Percentiles rank a stretch among this genome's conserved stretches.
These are phyloP conservation scores for Pneumocystis canis DNA, from an alignment of 1,139 yeast genomes.

Conservation along the genomic window DNA sequence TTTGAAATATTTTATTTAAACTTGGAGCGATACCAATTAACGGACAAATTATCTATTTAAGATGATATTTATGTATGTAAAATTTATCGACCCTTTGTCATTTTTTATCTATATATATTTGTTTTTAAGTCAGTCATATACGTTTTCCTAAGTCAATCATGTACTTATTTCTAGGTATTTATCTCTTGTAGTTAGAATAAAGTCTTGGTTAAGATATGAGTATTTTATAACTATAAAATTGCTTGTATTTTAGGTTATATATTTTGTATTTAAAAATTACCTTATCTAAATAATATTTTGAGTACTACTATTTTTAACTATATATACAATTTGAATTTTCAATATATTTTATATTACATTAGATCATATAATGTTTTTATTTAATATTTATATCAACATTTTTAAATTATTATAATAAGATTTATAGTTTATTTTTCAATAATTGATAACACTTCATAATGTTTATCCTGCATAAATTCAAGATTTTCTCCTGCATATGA, in stretches of 20 bases:
- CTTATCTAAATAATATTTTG: too few species aligned
- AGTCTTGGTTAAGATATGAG: background rate
- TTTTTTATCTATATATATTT: background rate
- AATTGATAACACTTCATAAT: background rate
- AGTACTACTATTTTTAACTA: background rate
- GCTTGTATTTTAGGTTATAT: background rate
- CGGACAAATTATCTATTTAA: background rate
- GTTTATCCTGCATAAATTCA: conserved; percentile 20
- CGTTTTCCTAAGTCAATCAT: background rate
- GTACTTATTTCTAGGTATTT: background rate
- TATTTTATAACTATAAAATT: background rate
- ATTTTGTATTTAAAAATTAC: background rate
- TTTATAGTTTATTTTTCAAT: background rate
- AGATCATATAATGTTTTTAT: background rate
- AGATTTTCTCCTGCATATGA: conserved; percentile 82
- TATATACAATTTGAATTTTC: background rate
- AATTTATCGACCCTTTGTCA: background rate
- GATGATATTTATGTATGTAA: background rate
- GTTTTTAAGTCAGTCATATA: background rate
- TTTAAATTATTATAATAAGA: too few species aligned
- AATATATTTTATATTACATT: too few species aligned
- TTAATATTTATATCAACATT: too few species aligned
- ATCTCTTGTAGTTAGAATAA: too few species aligned
- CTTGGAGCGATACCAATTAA: background rate
- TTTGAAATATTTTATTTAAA: background rate